Conservation (phyloP, 129 eudicot genomes). For the Arctium lappa region DNA sequence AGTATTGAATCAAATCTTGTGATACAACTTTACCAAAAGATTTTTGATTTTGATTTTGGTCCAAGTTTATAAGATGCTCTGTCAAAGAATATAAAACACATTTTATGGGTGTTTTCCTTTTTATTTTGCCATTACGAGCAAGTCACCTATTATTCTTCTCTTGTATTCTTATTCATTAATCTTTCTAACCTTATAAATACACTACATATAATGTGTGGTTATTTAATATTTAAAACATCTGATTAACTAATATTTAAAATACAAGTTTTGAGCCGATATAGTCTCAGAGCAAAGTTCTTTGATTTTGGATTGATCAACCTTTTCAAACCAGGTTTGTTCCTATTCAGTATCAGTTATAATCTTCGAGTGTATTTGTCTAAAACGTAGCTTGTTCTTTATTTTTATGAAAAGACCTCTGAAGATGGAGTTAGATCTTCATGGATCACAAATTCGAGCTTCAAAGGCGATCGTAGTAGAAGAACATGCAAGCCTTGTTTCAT, state of each 20-base stretch:
- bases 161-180: constrained; percentile 7
- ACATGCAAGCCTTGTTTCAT: constrained; percentile 30
- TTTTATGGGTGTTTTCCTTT: constrained; percentile 2
- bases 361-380: background rate
- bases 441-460: constrained; percentile 10
- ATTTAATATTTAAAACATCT: background rate
- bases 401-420: background rate
- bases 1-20: background rate
- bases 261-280: background rate
- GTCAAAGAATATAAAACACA: constrained; percentile 13
- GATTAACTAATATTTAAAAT: background rate
- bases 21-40: background rate
- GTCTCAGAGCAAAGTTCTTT: background rate
- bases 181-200: constrained; percentile 9
- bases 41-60: constrained; percentile 2
- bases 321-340: constrained; percentile 11
- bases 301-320: constrained; percentile 8
- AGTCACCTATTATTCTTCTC: constrained; percentile 32
- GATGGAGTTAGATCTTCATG: constrained; percentile 26
- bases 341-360: background rate
- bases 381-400: background rate
- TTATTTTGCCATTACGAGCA: constrained; percentile 20
- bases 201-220: background rate
- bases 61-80: constrained; percentile 19
- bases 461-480: constrained; percentile 28